phyloP scores from a whole-genome alignment of 768 basidiomycete genomes.

The Pleurotus sapidus region DNA sequence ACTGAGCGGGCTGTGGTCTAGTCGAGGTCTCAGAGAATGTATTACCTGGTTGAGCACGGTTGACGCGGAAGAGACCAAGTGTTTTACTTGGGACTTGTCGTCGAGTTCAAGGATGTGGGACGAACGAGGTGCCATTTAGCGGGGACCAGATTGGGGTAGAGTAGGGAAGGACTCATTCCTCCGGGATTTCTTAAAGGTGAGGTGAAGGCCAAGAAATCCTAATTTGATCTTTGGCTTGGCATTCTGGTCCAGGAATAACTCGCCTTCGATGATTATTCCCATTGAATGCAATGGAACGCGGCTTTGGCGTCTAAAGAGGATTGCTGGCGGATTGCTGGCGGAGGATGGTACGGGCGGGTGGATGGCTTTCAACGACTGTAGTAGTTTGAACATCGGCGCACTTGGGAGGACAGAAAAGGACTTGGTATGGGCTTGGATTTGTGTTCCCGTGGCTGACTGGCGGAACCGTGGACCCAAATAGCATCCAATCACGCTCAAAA shows the following conservation, averaged over 20 bases:
- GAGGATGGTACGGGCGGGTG: too few species aligned
- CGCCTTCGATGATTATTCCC: conserved; percentile 2
- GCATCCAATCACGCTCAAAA: conserved; percentile 24
- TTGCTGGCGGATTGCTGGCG: neutral
- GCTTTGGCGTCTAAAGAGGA: neutral
- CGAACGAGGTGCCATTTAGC: neutral
- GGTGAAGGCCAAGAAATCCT: conserved; percentile 9
- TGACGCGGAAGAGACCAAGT: conserved; percentile 35
- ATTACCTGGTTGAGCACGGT: conserved; percentile 41
- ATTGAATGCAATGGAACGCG: conserved; percentile 1
- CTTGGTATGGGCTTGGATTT: conserved; percentile 2
- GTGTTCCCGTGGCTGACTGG: conserved; percentile 10
- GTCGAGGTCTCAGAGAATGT: neutral
- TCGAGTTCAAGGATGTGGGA: conserved; percentile 20
- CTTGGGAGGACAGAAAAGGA: neutral
- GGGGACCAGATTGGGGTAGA: conserved; percentile 1
- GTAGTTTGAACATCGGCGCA: neutral
- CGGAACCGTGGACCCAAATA: conserved; percentile 27
- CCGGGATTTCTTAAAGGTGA: conserved; percentile 8
- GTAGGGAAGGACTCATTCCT: neutral
- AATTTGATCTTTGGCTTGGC: conserved; percentile 6
- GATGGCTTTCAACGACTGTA: too few species aligned
- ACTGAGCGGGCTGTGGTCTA: conserved; percentile 7
- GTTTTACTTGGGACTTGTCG: conserved; percentile 21
- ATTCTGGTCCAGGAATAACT: conserved; percentile 5